Evolutionary conservation across 768 basidiomycete genomes (phyloP), one percentile per base, ranked within the genome.

Genomic region (Sarcodon sp.): DNA sequence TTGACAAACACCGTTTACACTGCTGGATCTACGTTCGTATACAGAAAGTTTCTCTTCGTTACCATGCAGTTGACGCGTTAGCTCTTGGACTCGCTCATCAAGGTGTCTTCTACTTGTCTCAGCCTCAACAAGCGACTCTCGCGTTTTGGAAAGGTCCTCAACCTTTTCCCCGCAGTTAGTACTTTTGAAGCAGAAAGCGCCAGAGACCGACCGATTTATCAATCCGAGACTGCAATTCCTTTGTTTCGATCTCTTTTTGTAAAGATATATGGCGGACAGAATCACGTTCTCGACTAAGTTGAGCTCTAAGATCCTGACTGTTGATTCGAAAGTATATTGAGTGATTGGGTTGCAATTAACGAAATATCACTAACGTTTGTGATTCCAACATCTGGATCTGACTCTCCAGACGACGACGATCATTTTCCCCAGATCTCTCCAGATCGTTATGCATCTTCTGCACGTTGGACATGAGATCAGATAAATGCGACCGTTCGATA

Each of bases 361-460:
- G n/a, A 18, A 33, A 50, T n/a, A 21, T 31, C 10, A 68, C 77
- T 49, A 57, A 94, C 87, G 74, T 76, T 58, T 94, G 91, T 36
- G 68, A 68, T 59, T 92, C 87, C 47, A 91, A 64, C 64, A 83
- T 72, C 54, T 87, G 78, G 37, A 90, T 64, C 55, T 90, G 83
- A 48, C 70, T 79, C 63, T 96, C 91, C 33, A 93, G 66, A 7
- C 89, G 77, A 11, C 79, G 70, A 15, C 87, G 76, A 55, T 93
- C 87, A 50, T 88, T 93, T 59, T 84, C 80, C 6, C 83, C 79
- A 0, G 85, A 84, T 45, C 80, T 75, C 59, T 93, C 90, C 6
- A 88, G 70, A 55, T 96, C 93, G 48, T 77, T 78, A 56, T 90
- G 87, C 79, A 96, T 90, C 58, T 77, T 84, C 64, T 92, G 89